Evolutionary conservation across 768 basidiomycete species (phyloP), one percentile per base, ranked within the genome.

Genomic region (Hericium alpestre): DNA sequence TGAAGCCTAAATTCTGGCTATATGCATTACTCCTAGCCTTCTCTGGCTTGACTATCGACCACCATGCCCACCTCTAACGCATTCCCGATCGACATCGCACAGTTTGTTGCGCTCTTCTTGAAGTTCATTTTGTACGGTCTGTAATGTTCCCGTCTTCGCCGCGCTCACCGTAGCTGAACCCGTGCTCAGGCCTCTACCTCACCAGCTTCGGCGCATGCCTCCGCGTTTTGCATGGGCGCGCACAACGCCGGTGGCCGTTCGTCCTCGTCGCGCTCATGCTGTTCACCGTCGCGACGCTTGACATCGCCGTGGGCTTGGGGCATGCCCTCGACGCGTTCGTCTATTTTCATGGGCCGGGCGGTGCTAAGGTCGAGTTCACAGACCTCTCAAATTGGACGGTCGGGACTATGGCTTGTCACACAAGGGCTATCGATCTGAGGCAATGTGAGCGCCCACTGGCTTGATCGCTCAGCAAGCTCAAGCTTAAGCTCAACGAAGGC

Each of bases 301-400:
- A 77, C 57, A 70, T 47, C 37, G 69, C 71, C 12, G 72, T 76
- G 52, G 70, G 71, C 40, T 64, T 77, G 6, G 69, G 69, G 15
- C 73, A 74, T 57, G 73, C 74, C 56, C 62, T 78, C 13, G 69
- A 74, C 18, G 74, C 72, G 0, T 76, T 76, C 55, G 64, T 76
- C 18, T 66, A 64, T 23, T 70, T 66, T 54, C 50, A 62, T 4
- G 71, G 62, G 5, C 37, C 58, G 1, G 60, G 70, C 2, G 65
- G 70, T 47, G 65, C 76, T 0, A 51, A 43, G 10, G 67, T 64
- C 8, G 67, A 69, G 40, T 74, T 77, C 56, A 60, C 66, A 15
- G 53, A 71, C 51, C 72, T 71, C 1, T 69, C 70, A 0, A 61
- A 70, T 47, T 73, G 73, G 74, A 25, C 25, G 25, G 25, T 25